Evolutionary conservation across 345 rosid genomes (phyloP).

Genomic region (Garcia nutans): DNA sequence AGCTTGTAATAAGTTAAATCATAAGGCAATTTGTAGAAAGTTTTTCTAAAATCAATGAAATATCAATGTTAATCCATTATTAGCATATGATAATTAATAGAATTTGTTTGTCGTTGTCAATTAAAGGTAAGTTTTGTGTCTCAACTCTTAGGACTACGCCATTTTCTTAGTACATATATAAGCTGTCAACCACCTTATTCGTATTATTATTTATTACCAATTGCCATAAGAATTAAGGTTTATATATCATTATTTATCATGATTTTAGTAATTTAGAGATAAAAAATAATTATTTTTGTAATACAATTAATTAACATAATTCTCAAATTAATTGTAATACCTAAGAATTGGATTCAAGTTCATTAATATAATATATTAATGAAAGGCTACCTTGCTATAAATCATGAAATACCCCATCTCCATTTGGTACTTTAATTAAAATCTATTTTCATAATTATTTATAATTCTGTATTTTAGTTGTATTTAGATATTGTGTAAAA

Average conservation of each 20-base stretch:
- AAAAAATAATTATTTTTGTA: too few species aligned
- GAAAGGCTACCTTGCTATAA: too few species aligned
- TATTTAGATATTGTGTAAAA: too few species aligned
- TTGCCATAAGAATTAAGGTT: background rate
- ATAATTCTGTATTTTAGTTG: too few species aligned
- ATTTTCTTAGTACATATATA: background rate
- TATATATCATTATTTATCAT: background rate
- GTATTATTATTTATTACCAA: background rate
- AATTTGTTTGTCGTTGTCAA: background rate
- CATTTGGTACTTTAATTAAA: too few species aligned
- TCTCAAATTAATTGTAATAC: too few species aligned
- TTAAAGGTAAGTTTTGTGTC: background rate
- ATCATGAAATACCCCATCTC: too few species aligned
- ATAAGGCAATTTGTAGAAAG: background rate
- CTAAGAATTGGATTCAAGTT: too few species aligned
- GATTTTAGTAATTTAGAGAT: too few species aligned
- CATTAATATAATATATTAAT: too few species aligned
- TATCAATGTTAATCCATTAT: background rate
- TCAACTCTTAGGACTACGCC: background rate
- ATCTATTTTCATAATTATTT: too few species aligned
- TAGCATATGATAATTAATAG: background rate
- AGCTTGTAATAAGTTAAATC: background rate
- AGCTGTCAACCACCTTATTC: constrained; percentile 9
- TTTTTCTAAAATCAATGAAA: background rate
- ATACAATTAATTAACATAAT: too few species aligned